phyloP scores from a whole-genome alignment of 2,329 filamentous ascomycete genomes.

The Trichoderma brevicompactum region DNA sequence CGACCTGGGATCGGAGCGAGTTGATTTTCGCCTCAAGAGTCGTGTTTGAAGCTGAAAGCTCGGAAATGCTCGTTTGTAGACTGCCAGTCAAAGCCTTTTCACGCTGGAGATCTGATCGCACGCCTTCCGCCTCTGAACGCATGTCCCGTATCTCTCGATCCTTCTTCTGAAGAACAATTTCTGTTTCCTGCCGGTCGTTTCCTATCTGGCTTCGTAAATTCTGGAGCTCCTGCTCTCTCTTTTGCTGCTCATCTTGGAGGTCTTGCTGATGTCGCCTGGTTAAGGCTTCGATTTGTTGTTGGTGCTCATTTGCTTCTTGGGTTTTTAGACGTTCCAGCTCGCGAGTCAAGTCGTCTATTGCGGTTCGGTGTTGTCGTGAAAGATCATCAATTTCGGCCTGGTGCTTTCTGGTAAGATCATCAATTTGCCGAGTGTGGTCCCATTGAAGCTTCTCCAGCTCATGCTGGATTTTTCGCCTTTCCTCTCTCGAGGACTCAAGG shows the following conservation, averaged over 20 bases:
- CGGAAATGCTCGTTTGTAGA: constrained; percentile 58
- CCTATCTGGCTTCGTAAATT: constrained; percentile 62
- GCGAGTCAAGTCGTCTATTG: constrained; percentile 47
- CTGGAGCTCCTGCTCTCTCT: constrained; percentile 64
- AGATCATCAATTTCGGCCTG: constrained; percentile 44
- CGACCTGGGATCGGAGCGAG: constrained; percentile 78
- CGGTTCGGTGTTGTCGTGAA: constrained; percentile 41
- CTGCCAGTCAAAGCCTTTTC: constrained; percentile 66
- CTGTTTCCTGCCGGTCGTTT: constrained; percentile 57
- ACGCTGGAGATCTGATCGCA: constrained; percentile 58
- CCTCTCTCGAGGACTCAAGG: constrained; percentile 51
- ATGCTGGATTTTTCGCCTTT: constrained; percentile 42
- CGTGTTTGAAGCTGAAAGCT: constrained; percentile 63
- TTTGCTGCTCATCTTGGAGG: constrained; percentile 66
- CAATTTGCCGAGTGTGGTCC: constrained; percentile 54
- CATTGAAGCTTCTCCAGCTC: constrained; percentile 45
- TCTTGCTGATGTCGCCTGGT: constrained; percentile 66
- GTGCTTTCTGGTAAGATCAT: constrained; percentile 51
- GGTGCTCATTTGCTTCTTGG: constrained; percentile 61
- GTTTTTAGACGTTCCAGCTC: constrained; percentile 51
- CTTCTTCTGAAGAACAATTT: constrained; percentile 53
- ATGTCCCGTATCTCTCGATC: constrained; percentile 59
- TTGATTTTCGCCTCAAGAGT: constrained; percentile 75
- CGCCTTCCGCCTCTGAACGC: constrained; percentile 49
- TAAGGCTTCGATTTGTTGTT: constrained; percentile 69